Evolutionary conservation across 2,329 filamentous ascomycete genomes (phyloP).

Genomic region (Ceratocystis huliohia): DNA sequence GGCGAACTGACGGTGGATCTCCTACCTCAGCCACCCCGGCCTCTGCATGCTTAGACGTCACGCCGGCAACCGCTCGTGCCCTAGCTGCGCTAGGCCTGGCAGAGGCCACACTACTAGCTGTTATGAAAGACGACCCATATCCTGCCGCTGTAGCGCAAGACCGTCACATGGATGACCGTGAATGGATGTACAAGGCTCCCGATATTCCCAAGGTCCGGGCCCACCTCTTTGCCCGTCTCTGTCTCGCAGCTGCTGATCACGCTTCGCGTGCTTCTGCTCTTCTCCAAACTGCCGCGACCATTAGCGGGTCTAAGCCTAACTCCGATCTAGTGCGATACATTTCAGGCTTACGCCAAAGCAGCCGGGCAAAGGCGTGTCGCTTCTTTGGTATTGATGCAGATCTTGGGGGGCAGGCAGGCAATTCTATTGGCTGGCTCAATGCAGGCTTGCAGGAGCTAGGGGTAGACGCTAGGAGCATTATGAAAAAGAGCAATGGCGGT

Average conservation of each 20-base stretch:
- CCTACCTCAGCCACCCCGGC: conserved; percentile 23
- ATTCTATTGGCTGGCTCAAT: conserved; percentile 73
- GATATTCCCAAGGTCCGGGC: conserved; percentile 80
- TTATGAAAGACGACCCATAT: conserved; percentile 91
- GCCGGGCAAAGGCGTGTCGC: conserved; percentile 72
- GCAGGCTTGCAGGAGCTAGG: conserved; percentile 67
- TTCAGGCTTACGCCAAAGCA: conserved; percentile 59
- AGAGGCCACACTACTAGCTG: conserved; percentile 79
- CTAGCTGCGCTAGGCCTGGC: conserved; percentile 60
- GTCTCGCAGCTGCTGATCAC: conserved; percentile 78
- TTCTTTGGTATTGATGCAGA: conserved; percentile 90
- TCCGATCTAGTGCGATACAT: conserved; percentile 59
- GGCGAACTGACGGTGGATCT: conserved; percentile 35
- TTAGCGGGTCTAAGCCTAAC: conserved; percentile 38
- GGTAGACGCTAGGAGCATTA: conserved; percentile 34
- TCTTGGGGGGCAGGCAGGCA: conserved; percentile 64
- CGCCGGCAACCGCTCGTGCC: conserved; percentile 40
- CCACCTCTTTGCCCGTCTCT: conserved; percentile 75
- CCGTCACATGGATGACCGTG: conserved; percentile 68
- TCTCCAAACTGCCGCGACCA: conserved; percentile 31
- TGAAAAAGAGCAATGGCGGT: conserved; percentile 37
- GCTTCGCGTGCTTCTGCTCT: conserved; percentile 56
- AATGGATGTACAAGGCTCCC: conserved; percentile 94
- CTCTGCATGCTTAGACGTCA: conserved; percentile 41
- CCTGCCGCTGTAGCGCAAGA: conserved; percentile 68